Evolutionary conservation across 805 yeast genomes (phyloP).

Genomic region (Zygosaccharomyces pseudorouxii): DNA sequence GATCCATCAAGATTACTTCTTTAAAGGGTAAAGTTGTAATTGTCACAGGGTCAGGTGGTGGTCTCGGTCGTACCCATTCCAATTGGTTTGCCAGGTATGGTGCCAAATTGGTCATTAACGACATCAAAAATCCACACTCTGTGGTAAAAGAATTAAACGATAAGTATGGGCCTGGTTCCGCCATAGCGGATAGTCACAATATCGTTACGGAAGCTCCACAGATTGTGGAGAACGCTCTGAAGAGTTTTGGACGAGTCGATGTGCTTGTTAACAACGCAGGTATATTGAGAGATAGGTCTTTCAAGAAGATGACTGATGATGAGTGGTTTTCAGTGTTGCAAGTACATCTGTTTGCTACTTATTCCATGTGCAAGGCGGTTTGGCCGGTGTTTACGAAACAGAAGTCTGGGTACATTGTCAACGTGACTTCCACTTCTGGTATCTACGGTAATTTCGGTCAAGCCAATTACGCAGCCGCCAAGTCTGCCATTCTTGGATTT

Average conservation of each 20-base stretch:
- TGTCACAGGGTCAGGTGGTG: slow-evolving; percentile 93
- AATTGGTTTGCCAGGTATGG: slow-evolving; percentile 81
- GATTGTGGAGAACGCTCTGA: slow-evolving; percentile 72
- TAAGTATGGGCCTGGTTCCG: slow-evolving; percentile 64
- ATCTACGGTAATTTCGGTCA: slow-evolving; percentile 98
- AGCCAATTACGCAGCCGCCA: slow-evolving; percentile 92
- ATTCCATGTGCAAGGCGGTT: slow-evolving; percentile 74
- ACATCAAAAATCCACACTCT: slow-evolving; percentile 66
- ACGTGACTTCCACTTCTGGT: slow-evolving; percentile 93
- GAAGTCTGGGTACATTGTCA: slow-evolving; percentile 74
- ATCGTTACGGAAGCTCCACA: slow-evolving; percentile 70
- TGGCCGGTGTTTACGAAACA: slow-evolving; percentile 87
- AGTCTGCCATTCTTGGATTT: slow-evolving; percentile 81
- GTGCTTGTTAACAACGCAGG: slow-evolving; percentile 92
- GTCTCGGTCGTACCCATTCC: slow-evolving; percentile 90
- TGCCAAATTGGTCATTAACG: slow-evolving; percentile 92
- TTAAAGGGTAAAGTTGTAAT: slow-evolving; percentile 81
- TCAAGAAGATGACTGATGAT: slow-evolving; percentile 73
- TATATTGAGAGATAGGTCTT: slow-evolving; percentile 83
- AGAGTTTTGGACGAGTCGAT: slow-evolving; percentile 77
- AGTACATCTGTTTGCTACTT: slow-evolving; percentile 82
- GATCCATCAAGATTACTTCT: slow-evolving; percentile 46
- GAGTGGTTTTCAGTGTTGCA: slow-evolving; percentile 80
- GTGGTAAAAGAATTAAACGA: slow-evolving; percentile 69
- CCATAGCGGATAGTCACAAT: slow-evolving; percentile 79